phyloP scores from a whole-genome alignment of 2,329 filamentous ascomycete species.

The Periglandula ipomoeae region DNA sequence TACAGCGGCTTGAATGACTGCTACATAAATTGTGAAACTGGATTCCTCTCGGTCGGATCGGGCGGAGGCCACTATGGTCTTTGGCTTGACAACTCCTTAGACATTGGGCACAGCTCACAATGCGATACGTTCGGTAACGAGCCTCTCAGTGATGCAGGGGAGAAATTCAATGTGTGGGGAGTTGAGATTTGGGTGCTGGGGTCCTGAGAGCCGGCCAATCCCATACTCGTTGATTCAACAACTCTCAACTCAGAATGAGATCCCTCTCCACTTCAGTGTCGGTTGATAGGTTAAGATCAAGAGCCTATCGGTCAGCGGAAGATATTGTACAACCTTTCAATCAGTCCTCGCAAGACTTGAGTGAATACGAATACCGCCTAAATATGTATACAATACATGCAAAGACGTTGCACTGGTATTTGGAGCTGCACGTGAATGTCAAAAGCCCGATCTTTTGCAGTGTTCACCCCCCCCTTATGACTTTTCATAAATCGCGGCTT shows the following conservation, averaged over 20 bases:
- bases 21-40: slow-evolving; percentile 83
- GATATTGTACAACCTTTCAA: background rate
- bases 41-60: slow-evolving; percentile 79
- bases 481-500: too few species aligned
- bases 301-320: background rate
- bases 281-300: background rate
- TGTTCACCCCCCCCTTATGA: too few species aligned
- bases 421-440: too few species aligned
- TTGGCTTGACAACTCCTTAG: slow-evolving; percentile 82
- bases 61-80: slow-evolving; percentile 85
- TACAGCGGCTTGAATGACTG: slow-evolving; percentile 96
- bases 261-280: background rate
- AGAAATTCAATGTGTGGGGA: slow-evolving; percentile 83
- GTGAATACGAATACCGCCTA: too few species aligned
- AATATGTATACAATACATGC: too few species aligned
- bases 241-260: background rate
- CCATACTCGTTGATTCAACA: slow-evolving; percentile 1
- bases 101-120: slow-evolving; percentile 70
- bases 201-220: slow-evolving; percentile 16
- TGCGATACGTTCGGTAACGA: slow-evolving; percentile 95
- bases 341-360: too few species aligned
- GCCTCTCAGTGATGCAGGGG: slow-evolving; percentile 82
- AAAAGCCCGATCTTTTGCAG: too few species aligned
- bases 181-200: slow-evolving; percentile 94
- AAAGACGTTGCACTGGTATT: too few species aligned